A percentile compares a stretch with the other conserved stretches of the same genome.
Conservation (phyloP, 495 filamentous ascomycete genomes). For the Entonaema liquescens region DNA sequence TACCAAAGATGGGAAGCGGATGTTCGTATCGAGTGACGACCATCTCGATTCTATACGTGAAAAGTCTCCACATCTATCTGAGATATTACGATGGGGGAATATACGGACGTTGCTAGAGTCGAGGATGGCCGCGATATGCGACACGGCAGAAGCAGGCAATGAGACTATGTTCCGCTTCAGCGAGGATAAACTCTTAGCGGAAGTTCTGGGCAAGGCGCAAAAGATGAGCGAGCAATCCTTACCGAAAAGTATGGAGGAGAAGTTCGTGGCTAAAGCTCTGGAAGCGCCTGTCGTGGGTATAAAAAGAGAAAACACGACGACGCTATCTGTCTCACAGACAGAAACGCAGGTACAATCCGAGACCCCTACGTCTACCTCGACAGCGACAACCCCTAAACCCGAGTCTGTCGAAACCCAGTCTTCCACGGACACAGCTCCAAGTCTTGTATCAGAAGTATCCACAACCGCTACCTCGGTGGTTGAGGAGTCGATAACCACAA, state of each 20-base stretch:
- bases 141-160: conserved; percentile 80
- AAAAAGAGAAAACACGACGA: conserved; percentile 56
- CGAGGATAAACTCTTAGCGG: conserved; percentile 69
- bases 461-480: conserved; percentile 55
- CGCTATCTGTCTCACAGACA: conserved; percentile 40
- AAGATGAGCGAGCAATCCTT: conserved; percentile 70
- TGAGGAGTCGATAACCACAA: conserved; percentile 26
- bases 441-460: conserved; percentile 50
- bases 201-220: conserved; percentile 75
- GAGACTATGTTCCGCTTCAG: conserved; percentile 84
- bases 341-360: conserved; percentile 38
- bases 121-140: conserved; percentile 72
- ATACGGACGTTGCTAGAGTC: conserved; percentile 48
- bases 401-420: conserved; percentile 52
- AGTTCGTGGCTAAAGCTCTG: conserved; percentile 78
- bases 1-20: conserved; percentile 58
- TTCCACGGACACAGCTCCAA: conserved; percentile 51
- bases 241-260: conserved; percentile 85
- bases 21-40: conserved; percentile 83
- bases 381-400: conserved; percentile 35
- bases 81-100: conserved; percentile 61
- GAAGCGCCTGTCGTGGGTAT: conserved; percentile 75
- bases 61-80: conserved; percentile 62
- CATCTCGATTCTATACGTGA: conserved; percentile 73
- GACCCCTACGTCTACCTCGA: conserved; percentile 47